phyloP scores from a whole-genome alignment of 129 eudicot genomes.

The Glebionis coronaria region DNA sequence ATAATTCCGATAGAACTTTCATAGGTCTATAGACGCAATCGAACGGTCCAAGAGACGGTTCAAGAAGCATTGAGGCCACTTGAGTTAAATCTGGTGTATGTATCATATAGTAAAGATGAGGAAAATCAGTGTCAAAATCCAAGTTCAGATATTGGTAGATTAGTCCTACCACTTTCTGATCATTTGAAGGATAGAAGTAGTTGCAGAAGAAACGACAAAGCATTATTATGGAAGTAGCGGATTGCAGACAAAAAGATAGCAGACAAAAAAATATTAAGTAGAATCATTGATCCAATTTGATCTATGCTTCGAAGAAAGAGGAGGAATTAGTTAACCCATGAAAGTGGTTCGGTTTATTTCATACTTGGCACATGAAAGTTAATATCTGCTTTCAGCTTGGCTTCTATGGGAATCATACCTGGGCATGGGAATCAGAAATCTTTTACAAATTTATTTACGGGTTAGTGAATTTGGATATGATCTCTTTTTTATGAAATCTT shows the following conservation, averaged over 20 bases:
- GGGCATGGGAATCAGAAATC: slow-evolving; percentile 9
- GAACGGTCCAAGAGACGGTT: too few species aligned
- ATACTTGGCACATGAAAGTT: neutral
- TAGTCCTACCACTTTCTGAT: slow-evolving; percentile 71
- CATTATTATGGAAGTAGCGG: slow-evolving; percentile 85
- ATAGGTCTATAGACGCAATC: too few species aligned
- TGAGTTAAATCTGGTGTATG: too few species aligned
- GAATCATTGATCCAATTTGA: slow-evolving; percentile 5
- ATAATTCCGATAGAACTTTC: too few species aligned
- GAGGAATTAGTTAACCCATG: neutral
- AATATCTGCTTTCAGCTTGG: slow-evolving; percentile 1
- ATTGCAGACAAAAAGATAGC: slow-evolving; percentile 64
- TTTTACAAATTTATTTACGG: slow-evolving; percentile 12
- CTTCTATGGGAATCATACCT: neutral
- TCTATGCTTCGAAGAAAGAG: slow-evolving; percentile 9
- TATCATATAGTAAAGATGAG: too few species aligned
- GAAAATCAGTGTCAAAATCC: slow-evolving; percentile 23
- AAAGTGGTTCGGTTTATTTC: slow-evolving; percentile 3
- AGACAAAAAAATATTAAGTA: neutral
- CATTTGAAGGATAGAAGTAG: slow-evolving; percentile 82
- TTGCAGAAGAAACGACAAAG: slow-evolving; percentile 74
- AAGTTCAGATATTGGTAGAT: slow-evolving; percentile 32
- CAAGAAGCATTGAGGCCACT: too few species aligned
- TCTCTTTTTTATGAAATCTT: slow-evolving; percentile 4
- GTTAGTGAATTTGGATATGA: slow-evolving; percentile 15